Evolutionary conservation across 2,329 filamentous ascomycete genomes (phyloP), one percentile per base, ranked within the genome.

Genomic region (Ophiocordyceps camponoti-floridani): DNA sequence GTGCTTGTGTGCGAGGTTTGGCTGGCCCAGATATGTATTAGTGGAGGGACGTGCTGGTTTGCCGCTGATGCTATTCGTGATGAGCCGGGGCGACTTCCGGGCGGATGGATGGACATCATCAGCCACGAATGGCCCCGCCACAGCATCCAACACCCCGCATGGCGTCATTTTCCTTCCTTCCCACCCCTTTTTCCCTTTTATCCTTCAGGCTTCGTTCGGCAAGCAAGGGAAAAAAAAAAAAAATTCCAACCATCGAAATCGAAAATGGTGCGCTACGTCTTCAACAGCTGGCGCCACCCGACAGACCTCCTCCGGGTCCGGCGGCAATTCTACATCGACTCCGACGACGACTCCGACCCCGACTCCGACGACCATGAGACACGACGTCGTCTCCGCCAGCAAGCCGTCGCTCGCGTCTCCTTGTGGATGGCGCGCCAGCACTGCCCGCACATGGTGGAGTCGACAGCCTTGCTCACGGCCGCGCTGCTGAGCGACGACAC

Each of bases 371-470:
- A 18, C 35, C 23, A 23, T 23, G 23, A 23, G 23, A 23, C 16
- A 19, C 43, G 33, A 16, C 30, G 37, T 12, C 46, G 38, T 56
- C 57, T 60, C 47, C 64, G 66, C 53, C 61, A 67, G 48, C 52
- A 57, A 43, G 70, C 75, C 47, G 73, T 79, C 43, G 70, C 73
- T 43, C 66, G 70, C 43, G 75, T 79, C 43, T 70, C 72, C 40
- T 71, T 79, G 62, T 83, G 80, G 81, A 77, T 82, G 70, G 72
- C 81, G 54, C 75, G 82, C 57, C 79, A 79, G 50, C 76, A 76
- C 53, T 82, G 86, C 49, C 84, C 84, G 45, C 81, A 89, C 63
- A 70, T 86, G 61, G 73, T 89, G 45, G 84, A 89, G 62, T 83
- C 80, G 33, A 88, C 84, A 40, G 81, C 80, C 3, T 71, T 86